These are phyloP conservation scores for Fusarium sterilihyphosum DNA, from an alignment of 2,329 filamentous ascomycete species.

Conservation along the genomic window DNA sequence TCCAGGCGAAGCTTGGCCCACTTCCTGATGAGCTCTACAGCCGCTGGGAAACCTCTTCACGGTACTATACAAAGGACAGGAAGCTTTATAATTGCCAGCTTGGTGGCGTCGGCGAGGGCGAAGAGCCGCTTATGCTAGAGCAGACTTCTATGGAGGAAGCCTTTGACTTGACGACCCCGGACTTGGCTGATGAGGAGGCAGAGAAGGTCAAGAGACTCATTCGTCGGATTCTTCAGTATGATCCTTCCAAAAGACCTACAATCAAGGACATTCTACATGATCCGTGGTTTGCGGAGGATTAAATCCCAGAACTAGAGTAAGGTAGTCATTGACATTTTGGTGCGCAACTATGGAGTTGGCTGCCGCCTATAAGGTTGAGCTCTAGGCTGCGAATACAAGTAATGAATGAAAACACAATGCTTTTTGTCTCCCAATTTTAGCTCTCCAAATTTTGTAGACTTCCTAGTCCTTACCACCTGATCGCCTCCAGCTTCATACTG, in stretches of 20 bases:
- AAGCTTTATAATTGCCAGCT: conserved; percentile 9
- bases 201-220: background rate
- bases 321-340: background rate
- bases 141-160: conserved; percentile 3
- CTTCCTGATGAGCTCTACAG: background rate
- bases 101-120: background rate
- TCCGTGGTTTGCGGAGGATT: background rate
- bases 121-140: background rate
- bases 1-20: background rate
- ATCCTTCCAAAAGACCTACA: background rate
- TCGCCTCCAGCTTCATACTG: background rate
- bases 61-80: conserved; percentile 3
- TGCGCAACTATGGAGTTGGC: background rate
- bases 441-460: no score
- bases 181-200: background rate
- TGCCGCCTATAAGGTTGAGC: no score
- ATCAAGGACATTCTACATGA: background rate
- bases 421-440: no score
- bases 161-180: background rate
- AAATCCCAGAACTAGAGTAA: background rate
- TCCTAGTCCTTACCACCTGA: no score
- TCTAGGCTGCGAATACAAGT: no score
- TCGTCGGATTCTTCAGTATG: background rate
- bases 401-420: no score
- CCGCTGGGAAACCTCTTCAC: background rate